Evolutionary conservation across 108 stramenopile genomes (phyloP).

Genomic region (Hondaea fermentalgiana): DNA sequence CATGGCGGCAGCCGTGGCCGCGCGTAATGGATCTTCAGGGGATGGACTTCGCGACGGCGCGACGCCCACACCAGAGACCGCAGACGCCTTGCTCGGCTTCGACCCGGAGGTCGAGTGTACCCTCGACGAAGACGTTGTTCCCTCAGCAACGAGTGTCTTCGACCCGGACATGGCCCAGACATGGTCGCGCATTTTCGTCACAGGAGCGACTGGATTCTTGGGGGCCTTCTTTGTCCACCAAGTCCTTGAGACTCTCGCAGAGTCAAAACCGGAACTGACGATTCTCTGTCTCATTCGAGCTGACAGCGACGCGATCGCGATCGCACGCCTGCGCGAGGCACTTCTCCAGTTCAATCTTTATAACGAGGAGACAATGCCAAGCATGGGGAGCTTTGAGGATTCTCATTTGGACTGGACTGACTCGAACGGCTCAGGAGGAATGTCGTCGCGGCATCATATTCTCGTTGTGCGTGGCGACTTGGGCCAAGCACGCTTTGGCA

Average conservation of each 20-base stretch:
- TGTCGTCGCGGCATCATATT: not conserved
- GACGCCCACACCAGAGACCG: not conserved
- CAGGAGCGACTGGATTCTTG: not conserved
- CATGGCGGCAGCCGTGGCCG: not conserved
- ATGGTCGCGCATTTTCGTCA: not conserved
- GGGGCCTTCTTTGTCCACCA: not conserved
- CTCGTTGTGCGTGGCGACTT: not conserved
- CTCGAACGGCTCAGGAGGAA: too few relatives aligned
- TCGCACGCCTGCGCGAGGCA: not conserved
- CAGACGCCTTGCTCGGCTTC: not conserved
- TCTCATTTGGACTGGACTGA: not conserved
- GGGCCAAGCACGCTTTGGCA: not conserved
- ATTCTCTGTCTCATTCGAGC: not conserved
- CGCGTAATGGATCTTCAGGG: not conserved
- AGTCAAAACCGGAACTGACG: not conserved
- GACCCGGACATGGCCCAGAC: not conserved
- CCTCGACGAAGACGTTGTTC: not conserved
- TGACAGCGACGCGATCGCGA: not conserved
- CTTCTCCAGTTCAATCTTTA: not conserved
- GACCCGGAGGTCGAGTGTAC: not conserved
- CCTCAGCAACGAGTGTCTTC: not conserved
- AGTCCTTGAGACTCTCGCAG: not conserved
- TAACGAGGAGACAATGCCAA: not conserved
- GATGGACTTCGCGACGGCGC: not conserved
- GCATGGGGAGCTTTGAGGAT: not conserved